Evolutionary conservation across 805 yeast species (phyloP).

Genomic region (Spathaspora hagerdaliae): DNA sequence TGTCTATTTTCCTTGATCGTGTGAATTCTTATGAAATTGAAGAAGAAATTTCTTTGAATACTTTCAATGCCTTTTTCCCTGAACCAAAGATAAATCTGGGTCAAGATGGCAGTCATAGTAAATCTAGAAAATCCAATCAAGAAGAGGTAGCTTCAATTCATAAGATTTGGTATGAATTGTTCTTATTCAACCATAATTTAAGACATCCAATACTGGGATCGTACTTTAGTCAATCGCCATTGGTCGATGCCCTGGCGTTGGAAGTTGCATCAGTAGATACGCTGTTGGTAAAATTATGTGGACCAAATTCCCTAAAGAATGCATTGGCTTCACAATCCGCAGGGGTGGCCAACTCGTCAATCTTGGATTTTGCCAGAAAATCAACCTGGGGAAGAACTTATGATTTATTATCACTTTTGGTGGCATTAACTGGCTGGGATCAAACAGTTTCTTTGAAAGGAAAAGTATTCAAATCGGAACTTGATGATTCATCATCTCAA

Average conservation of each 20-base stretch:
- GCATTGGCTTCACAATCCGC: constrained; percentile 29
- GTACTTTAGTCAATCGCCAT: constrained; percentile 33
- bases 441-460: constrained; percentile 62
- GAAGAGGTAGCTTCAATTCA: constrained; percentile 22
- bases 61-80: constrained; percentile 26
- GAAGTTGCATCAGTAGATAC: constrained; percentile 36
- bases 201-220: constrained; percentile 35
- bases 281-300: constrained; percentile 19
- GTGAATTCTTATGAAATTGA: constrained; percentile 8
- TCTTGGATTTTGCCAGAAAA: constrained; percentile 28
- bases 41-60: constrained; percentile 25
- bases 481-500: background rate
- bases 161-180: constrained; percentile 30
- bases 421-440: constrained; percentile 80
- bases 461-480: constrained; percentile 44
- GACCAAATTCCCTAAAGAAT: constrained; percentile 20
- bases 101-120: background rate
- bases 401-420: constrained; percentile 64
- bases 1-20: constrained; percentile 16
- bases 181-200: constrained; percentile 22
- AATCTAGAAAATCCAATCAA: background rate
- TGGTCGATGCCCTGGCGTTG: constrained; percentile 25
- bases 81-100: constrained; percentile 12
- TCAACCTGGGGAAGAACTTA: constrained; percentile 49
- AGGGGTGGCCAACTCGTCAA: constrained; percentile 20